Evolutionary conservation across 306 rosid genomes (phyloP), one percentile per base, ranked within the genome.

Genomic region (Fagus crenata): DNA sequence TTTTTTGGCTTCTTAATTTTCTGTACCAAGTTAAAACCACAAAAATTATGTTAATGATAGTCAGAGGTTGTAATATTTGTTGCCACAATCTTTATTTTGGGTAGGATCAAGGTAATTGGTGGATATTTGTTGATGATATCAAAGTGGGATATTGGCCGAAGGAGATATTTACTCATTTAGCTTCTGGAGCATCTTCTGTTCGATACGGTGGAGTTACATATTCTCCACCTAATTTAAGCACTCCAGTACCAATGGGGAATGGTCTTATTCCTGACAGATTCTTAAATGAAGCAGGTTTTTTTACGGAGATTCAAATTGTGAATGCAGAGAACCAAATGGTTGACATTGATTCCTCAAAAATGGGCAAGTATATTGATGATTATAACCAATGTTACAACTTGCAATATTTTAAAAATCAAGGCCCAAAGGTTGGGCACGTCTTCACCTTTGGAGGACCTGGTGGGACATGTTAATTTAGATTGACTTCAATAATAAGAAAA

Each of bases 361-460:
- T 51, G 17, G 15, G 17, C 1, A 2, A 51, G 0, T 51, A n/a
- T 56, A 33, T 0, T 8, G 12, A 60, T 9, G 67, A 1, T 13
- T 2, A 1, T 51, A 4, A 8, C 2, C 17, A 51, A 51, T 51
- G 55, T 51, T 51, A 51, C 15, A 2, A 14, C 55, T 51, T 51
- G 17, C 17, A 1, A 13, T 13, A 51, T 51, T 13, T 11, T 11
- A 2, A 51, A 9, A 17, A 56, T 56, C 55, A 4, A 51, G 55
- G 55, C 17, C 9, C 31, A 14, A 2, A 56, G 1, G 8, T 4
- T 56, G 11, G 35, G 35, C 33, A 56, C 4, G 35, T 11, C 33
- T n/a, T 56, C 35, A n/a, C 33, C 64, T n/a, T 56, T 18, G 64
- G 64, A n/a, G 64, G 64, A 13, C 64, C 64, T 22, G 64, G 64